These are phyloP conservation scores for Amylocystis lapponica DNA, from an alignment of 768 basidiomycete species.

Conservation along the genomic window DNA sequence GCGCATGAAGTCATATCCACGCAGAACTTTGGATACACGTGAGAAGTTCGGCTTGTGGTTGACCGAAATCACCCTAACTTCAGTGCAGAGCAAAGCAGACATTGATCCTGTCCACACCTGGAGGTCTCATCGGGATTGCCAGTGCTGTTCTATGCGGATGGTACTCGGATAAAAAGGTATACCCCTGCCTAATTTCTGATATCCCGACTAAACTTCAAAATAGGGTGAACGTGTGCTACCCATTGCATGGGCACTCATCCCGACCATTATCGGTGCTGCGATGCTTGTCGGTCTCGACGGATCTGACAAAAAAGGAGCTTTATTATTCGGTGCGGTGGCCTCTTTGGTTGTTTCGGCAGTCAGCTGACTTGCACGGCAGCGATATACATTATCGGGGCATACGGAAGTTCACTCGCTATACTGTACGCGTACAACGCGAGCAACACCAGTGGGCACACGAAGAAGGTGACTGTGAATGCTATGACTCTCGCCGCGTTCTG, in stretches of 20 bases:
- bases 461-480: conserved; percentile 61
- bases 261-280: conserved; percentile 50
- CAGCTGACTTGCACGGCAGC: conserved; percentile 25
- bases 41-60: conserved; percentile 13
- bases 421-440: conserved; percentile 66
- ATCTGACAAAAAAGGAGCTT: conserved; percentile 40
- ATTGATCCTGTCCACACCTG: conserved; percentile 53
- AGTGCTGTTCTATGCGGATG: conserved; percentile 52
- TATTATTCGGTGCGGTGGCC: conserved; percentile 45
- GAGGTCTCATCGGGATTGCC: conserved; percentile 42
- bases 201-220: not conserved
- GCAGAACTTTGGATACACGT: conserved; percentile 56
- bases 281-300: conserved; percentile 43
- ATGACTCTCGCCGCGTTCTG: conserved; percentile 53
- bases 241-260: conserved; percentile 50
- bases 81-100: conserved; percentile 48
- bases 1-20: not conserved
- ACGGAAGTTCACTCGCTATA: conserved; percentile 52
- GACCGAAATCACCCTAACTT: not conserved
- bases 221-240: conserved; percentile 58
- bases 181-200: not conserved
- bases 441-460: conserved; percentile 61
- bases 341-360: not conserved
- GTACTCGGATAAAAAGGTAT: conserved; percentile 60
- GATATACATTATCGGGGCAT: conserved; percentile 47